Conservation (phyloP, 2,329 filamentous ascomycete species). For the Beauveria australis region DNA sequence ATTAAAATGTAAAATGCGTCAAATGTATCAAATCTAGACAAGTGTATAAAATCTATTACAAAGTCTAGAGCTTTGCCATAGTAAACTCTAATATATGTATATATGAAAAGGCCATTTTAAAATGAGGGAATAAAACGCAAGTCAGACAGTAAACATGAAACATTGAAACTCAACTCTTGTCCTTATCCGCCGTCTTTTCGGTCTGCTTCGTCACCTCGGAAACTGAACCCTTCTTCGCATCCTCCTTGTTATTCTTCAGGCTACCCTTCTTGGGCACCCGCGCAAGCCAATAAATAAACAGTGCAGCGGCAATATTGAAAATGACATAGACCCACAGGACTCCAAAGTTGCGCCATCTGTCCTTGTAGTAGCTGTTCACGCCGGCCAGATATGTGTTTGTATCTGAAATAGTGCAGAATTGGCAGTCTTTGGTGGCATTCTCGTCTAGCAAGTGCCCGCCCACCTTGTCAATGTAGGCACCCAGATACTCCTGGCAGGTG, state of each 20-base stretch:
- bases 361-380: conserved; percentile 43
- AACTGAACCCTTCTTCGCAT: background rate
- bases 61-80: background rate
- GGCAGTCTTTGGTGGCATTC: conserved; percentile 40
- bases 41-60: background rate
- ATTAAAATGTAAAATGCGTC: too few species aligned
- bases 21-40: too few species aligned
- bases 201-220: background rate
- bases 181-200: background rate
- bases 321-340: conserved; percentile 51
- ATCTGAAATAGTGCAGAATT: conserved; percentile 43
- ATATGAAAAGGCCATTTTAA: background rate
- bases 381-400: conserved; percentile 44
- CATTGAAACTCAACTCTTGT: background rate
- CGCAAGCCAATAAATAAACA: conserved; percentile 48
- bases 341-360: conserved; percentile 63
- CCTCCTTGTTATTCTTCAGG: conserved; percentile 20
- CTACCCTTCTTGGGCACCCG: conserved; percentile 35
- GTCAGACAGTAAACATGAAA: background rate
- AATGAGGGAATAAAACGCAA: background rate
- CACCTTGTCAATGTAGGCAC: conserved; percentile 34
- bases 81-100: background rate
- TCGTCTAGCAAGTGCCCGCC: conserved; percentile 48
- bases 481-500: conserved; percentile 55
- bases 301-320: conserved; percentile 49